Evolutionary conservation across 306 rosid species (phyloP), one percentile per base, ranked within the genome.

Genomic region (Mimosa bimucronata): DNA sequence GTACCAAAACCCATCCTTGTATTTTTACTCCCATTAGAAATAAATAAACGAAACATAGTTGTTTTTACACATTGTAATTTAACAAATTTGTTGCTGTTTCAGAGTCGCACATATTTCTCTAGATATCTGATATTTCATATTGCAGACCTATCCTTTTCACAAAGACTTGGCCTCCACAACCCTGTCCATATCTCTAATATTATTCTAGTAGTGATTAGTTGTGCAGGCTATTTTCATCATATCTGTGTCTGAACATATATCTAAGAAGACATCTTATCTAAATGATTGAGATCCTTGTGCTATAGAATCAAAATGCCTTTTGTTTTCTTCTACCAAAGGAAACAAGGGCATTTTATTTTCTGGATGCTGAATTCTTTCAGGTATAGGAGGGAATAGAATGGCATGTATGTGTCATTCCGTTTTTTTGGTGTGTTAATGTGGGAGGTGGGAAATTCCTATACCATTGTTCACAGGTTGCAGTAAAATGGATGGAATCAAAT

Each of bases 241-340:
- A 7, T 26, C 1, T 68, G 72, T 38, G 19, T 41, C 11, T 19
- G 60, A 53, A 19, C 60, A 19, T 23, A 69, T 21, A 21, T 21
- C 31, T 41, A 2, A 67, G 52, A 21, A 69, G 6, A 42, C 74
- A 23, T 40, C 30, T 38, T 67, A n/a, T 21, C 5, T 21, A 26
- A n/a, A 67, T 67, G 73, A 67, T 14, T 67, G 52, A 41, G 74
- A 41, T 41, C 11, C n/a, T 41, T 69, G 7, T 69, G 26, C 16
- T 41, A 25, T 40, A 41, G 21, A 21, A 26, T 41, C 74, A 69
- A n/a, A 34, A 19, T n/a, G 23, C 21, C 6, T 16, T 18, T 18
- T n/a, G 19, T 16, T 38, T 29, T 6, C 46, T 67, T 11, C 52
- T 12, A 45, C 52, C 52, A 45, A 45, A 45, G 18, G 9, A 38